A percentile compares a stretch with the other conserved stretches of the same genome.
Evolutionary conservation across 2,329 filamentous ascomycete genomes (phyloP).

Genomic region (Fusarium algeriense): DNA sequence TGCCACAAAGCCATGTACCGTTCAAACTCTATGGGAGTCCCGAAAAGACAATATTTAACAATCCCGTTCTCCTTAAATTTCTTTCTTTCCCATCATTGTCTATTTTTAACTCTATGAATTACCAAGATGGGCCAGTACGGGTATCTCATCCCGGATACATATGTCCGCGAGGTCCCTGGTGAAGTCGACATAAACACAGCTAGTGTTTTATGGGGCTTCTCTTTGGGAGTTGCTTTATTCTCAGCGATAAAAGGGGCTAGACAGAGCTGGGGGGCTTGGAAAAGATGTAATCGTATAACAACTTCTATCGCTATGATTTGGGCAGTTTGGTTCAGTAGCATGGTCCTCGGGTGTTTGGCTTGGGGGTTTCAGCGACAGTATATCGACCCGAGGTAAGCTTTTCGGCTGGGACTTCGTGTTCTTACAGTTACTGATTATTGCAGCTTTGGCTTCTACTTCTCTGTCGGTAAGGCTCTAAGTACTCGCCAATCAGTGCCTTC

Average conservation of each 20-base stretch:
- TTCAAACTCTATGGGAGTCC: too few relatives aligned
- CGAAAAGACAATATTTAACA: slow-evolving; percentile 2
- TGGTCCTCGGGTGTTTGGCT: slow-evolving; percentile 36
- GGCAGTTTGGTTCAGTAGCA: slow-evolving; percentile 43
- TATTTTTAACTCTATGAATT: too few relatives aligned
- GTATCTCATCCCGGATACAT: slow-evolving; percentile 41
- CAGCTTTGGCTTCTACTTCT: slow-evolving; percentile 44
- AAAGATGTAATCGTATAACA: slow-evolving; percentile 18
- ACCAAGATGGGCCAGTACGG: slow-evolving; percentile 39
- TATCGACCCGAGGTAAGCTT: slow-evolving; percentile 40
- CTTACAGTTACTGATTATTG: background rate
- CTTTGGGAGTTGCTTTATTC: slow-evolving; percentile 35
- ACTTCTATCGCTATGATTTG: slow-evolving; percentile 42
- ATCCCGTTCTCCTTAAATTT: too few relatives aligned
- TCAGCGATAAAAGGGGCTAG: slow-evolving; percentile 12
- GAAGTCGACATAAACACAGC: slow-evolving; percentile 42
- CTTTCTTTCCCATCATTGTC: background rate
- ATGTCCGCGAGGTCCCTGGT: slow-evolving; percentile 36
- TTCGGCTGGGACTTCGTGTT: rapidly evolving
- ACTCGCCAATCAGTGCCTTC: rapidly evolving
- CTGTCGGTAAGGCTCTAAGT: slow-evolving; percentile 35
- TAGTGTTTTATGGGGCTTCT: slow-evolving; percentile 46
- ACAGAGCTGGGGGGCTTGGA: slow-evolving; percentile 37
- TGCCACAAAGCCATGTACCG: background rate
- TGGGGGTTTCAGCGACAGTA: slow-evolving; percentile 45